Evolutionary conservation across 805 yeast genomes (phyloP), one percentile per base, ranked within the genome.

Genomic region (Henningerozyma blattae): DNA sequence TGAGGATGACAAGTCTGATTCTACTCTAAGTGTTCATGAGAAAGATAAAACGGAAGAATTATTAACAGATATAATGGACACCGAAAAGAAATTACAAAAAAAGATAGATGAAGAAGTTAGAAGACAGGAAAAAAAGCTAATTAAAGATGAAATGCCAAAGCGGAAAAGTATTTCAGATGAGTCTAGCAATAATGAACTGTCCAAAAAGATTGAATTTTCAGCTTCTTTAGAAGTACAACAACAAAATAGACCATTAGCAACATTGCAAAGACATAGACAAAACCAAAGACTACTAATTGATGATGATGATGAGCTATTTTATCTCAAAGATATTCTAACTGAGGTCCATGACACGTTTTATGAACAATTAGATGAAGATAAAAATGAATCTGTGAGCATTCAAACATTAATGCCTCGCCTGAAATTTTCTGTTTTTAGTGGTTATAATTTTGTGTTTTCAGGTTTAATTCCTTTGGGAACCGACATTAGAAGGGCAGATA

Each of bases 391-490:
- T 48, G 86, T 89, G 0, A 83, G 77, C 47, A 72, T 84, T 32
- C 71, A 79, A 32, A 52, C 48, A n/a, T 72, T 84, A 13, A 71
- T 89, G 57, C 94, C 91, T 1, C 45, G 56, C n/a, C 66, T 89
- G 70, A 89, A 87, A 50, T 53, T 59, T 7, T 48, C 65, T 37
- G 86, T 86, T 2, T 73, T 89, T 38, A 56, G 67, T 17, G 87
- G 77, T 5, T 69, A 77, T 30, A 72, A 73, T 3, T 71, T 91
- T 35, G 67, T 89, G 15, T 79, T 91, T 44, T 80, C 94, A 4
- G 96, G 97, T 0, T 67, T 89, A n/a, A 68, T 91, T 16, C 96
- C 96, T 1, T 52, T 84, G n/a, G 91, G 91, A 1, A 66, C 77
- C 10, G 69, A 74, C 35, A 59, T 82, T 14, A 77, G 79, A 34